Base-by-base conservation (phyloP, 2,329 filamentous ascomycete genomes). In the Aureobasidium zeae region DNA sequence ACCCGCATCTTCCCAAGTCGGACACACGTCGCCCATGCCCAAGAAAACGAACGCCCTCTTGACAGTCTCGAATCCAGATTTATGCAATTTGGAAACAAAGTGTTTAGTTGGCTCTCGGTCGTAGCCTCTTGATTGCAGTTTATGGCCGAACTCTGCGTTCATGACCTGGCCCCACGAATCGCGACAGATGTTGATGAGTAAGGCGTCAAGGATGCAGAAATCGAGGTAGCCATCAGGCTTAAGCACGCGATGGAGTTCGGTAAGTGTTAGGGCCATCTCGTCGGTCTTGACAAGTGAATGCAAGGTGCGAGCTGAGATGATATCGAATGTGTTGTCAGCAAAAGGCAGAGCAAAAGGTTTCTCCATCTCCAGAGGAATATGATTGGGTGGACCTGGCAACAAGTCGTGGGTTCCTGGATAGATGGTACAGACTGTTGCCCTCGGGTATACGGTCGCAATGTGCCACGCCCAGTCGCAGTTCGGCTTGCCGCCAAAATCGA, bases 381-480 rank as follows among this genome's bases (percentile, higher is more conserved):
- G 89, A 64, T 98, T 98, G 24, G 76, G 66, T 1, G 91, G 91
- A 2, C 87, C 88, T 19, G 82, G 81, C 53, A 91, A 77, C 55
- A 83, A 83, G 48, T 74, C 77, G 61, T 84, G 84, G 55, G 79
- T 81, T 9, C 55, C 58, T 41, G 58, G 53, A 44, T 62, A 57
- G 16, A 57, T 53, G 44, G 89, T 86, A 67, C 88, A 93, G 43
- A 95, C 77, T 60, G 86, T 87, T 45, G 84, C 76, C 59, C 86
- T 81, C 13, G 85, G 86, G 62, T 88, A 91, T 60, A 89, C 82
- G 36, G 84, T 72, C 1, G 91, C 87, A 46, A 86, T 83, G 58
- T 91, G 81, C 91, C 91, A 98, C 16, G 85, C 89, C 91, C 91
- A 98, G 63, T 94, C 87, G 58, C 86, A 89, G 11, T 83, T 78